phyloP scores from a whole-genome alignment of 2,329 filamentous ascomycete species.

The Diaporthe citrichinensis region DNA sequence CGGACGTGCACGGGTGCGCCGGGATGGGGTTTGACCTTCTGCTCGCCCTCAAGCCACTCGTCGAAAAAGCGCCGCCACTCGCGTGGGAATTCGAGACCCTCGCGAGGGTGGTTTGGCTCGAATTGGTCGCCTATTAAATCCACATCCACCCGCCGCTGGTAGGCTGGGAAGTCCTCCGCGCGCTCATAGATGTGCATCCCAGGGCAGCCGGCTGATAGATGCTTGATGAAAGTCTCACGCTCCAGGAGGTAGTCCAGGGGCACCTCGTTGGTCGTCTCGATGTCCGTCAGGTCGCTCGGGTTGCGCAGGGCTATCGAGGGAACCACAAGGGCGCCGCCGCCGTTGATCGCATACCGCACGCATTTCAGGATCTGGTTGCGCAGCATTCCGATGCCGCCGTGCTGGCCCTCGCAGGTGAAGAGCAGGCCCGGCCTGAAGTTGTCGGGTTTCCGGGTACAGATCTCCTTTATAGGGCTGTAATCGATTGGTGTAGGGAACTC shows the following conservation, averaged over 20 bases:
- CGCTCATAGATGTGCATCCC: conserved; percentile 49
- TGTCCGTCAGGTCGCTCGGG: conserved; percentile 50
- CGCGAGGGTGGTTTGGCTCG: conserved; percentile 48
- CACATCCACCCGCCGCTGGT: conserved; percentile 43
- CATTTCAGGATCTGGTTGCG: conserved; percentile 58
- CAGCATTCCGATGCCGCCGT: conserved; percentile 57
- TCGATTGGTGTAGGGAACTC: conserved; percentile 54
- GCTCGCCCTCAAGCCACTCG: conserved; percentile 46
- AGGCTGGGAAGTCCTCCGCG: conserved; percentile 49
- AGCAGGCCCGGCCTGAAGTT: conserved; percentile 53
- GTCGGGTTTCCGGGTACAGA: conserved; percentile 48
- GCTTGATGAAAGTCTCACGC: conserved; percentile 46
- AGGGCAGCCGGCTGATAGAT: conserved; percentile 48
- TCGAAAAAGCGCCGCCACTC: conserved; percentile 50
- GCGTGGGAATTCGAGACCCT: conserved; percentile 45
- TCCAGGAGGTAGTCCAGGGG: conserved; percentile 51
- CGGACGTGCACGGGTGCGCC: conserved; percentile 47
- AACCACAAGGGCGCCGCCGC: conserved; percentile 53
- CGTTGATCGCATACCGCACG: conserved; percentile 56
- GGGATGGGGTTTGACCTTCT: conserved; percentile 41
- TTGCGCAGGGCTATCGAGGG: conserved; percentile 54
- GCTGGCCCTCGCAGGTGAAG: conserved; percentile 57
- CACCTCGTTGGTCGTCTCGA: conserved; percentile 48
- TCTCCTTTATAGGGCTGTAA: conserved; percentile 51
- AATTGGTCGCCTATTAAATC: conserved; percentile 49